Conservation (phyloP, 1,284 basidiomycete genomes). For the Cryptococcus hybrid region DNA sequence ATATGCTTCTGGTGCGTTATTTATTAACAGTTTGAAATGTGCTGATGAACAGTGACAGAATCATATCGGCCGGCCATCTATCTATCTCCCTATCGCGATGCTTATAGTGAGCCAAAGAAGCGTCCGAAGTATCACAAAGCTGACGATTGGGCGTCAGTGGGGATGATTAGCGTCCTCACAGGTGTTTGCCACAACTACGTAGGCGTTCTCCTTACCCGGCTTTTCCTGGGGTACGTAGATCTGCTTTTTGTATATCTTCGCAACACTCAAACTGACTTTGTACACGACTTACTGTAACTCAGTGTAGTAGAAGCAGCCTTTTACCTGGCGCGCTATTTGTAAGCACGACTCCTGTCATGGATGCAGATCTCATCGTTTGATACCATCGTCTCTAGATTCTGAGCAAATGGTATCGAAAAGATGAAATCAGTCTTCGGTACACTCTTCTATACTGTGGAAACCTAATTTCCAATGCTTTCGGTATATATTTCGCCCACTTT, state of each 20-base stretch:
- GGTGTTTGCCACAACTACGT: conserved; percentile 63
- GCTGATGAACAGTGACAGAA: conserved; percentile 51
- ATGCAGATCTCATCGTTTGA: neutral
- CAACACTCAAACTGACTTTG: conserved; percentile 15
- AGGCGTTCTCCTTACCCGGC: conserved; percentile 68
- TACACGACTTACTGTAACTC: neutral
- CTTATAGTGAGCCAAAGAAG: conserved; percentile 24
- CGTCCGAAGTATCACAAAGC: conserved; percentile 36
- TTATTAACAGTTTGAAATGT: neutral
- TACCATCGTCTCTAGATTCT: conserved; percentile 14
- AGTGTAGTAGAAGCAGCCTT: conserved; percentile 26
- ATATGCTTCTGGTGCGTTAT: conserved; percentile 30
- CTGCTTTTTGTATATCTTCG: neutral
- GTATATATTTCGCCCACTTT: conserved; percentile 28
- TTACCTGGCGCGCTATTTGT: conserved; percentile 35
- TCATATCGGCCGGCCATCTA: conserved; percentile 66
- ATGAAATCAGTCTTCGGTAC: conserved; percentile 55
- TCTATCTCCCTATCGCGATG: conserved; percentile 72
- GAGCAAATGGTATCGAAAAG: conserved; percentile 57
- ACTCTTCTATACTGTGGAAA: conserved; percentile 64
- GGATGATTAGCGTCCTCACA: conserved; percentile 62
- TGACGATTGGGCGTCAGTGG: conserved; percentile 51
- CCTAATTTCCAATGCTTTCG: conserved; percentile 69
- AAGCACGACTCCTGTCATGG: neutral
- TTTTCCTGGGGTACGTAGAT: conserved; percentile 61